Base-by-base conservation (phyloP, 176 grass and related monocot genomes). In the Pontederia crassipes region DNA sequence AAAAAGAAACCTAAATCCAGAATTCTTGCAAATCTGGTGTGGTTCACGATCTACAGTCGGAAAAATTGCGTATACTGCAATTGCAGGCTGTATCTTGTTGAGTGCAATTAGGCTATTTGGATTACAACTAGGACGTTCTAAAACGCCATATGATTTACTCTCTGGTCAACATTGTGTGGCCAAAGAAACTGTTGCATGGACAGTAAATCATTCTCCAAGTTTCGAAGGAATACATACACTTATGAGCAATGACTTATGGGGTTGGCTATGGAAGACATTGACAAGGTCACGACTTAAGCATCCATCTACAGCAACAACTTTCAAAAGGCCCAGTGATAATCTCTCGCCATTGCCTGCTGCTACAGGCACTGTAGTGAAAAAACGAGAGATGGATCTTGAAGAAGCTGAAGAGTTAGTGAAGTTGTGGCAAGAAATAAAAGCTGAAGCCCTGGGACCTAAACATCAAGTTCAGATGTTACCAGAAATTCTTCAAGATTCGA, bases 391-490 rank as follows among this genome's bases (percentile, higher is more conserved):
- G 87, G 77, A 66, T 78, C 52, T 83, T 67, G 69, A 92, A 60
- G 84, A 92, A 83, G 93, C 87, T 58, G 84, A 85, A 76, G 68
- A 65, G 66, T 75, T 98, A 67, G 81, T 92, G 45, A 88, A 85
- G 75, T 87, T 80, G 14, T 98, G 93, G 93, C 84, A 98, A 67
- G 79, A 86, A 32, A 67, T 98, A 59, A 98, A 98, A 74, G 89
- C 93, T 55, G 87, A 85, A 71, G 93, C 87, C 2, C 71, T 98
- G 65, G 93, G 93, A 24, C 84, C 93, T 54, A 73, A 64, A 58
- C 83, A 98, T 75, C 81, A 88, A 76, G 79, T 88, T 18, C 78
- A 80, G 52, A 71, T 75, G 65, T 79, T 98, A 12, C 48, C 76
- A 18, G 80, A 74, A n/a, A 60, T 98, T 67, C 84, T 98, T 58